These are phyloP conservation scores for Leccinum pellstonianum DNA, from an alignment of 768 basidiomycete species.

Conservation along the genomic window DNA sequence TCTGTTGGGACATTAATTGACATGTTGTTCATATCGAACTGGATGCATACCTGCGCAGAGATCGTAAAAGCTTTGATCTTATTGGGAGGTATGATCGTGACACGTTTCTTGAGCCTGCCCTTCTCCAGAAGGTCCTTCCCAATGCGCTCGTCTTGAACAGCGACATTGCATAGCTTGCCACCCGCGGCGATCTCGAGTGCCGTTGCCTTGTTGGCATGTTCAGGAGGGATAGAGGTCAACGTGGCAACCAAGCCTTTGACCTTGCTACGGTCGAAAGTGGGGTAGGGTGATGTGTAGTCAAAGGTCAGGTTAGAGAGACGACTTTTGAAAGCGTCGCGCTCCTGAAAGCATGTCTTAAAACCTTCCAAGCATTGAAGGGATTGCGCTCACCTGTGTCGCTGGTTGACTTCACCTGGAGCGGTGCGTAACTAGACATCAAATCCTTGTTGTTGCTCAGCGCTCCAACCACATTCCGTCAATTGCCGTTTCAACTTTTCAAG, in stretches of 20 bases:
- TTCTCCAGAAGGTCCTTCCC: slow-evolving; percentile 83
- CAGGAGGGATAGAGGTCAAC: slow-evolving; percentile 72
- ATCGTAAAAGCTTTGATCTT: slow-evolving; percentile 74
- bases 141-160: slow-evolving; percentile 87
- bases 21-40: background rate
- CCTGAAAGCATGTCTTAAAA: slow-evolving; percentile 39
- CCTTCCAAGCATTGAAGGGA: background rate
- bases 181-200: slow-evolving; percentile 94
- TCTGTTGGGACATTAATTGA: slow-evolving; percentile 42
- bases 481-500: slow-evolving; percentile 55
- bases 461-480: slow-evolving; percentile 71
- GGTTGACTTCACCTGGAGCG: slow-evolving; percentile 53
- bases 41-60: slow-evolving; percentile 43
- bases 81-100: slow-evolving; percentile 91
- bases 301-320: slow-evolving; percentile 76
- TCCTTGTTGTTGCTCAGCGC: slow-evolving; percentile 65
- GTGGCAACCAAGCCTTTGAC: slow-evolving; percentile 92
- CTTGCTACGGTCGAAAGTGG: slow-evolving; percentile 76
- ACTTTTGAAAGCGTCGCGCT: slow-evolving; percentile 65
- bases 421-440: slow-evolving; percentile 48
- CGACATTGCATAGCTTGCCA: slow-evolving; percentile 86
- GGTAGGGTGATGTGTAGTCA: slow-evolving; percentile 72
- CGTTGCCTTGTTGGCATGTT: slow-evolving; percentile 76
- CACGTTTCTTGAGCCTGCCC: slow-evolving; percentile 76
- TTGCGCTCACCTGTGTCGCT: slow-evolving; percentile 58